Evolutionary conservation across 345 rosid species (phyloP).

Genomic region (Populus ilicifolia): DNA sequence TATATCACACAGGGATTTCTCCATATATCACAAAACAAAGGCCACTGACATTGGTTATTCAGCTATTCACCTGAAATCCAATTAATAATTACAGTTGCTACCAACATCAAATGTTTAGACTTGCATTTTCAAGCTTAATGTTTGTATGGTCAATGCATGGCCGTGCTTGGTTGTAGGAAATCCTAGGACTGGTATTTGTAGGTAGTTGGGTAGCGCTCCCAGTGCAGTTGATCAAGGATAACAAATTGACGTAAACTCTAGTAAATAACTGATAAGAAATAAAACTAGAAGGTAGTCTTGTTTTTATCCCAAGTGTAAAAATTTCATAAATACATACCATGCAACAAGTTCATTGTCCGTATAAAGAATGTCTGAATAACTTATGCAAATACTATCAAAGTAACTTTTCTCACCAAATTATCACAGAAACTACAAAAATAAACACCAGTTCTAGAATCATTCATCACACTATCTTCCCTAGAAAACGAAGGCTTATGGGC

Average conservation of each 20-base stretch:
- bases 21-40: not conserved
- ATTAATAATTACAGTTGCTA: not conserved
- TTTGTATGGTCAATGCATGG: not conserved
- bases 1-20: not conserved
- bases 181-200: not conserved
- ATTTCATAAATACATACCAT: not conserved
- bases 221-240: not conserved
- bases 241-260: not conserved
- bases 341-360: not conserved
- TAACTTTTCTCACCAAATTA: not conserved
- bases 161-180: not conserved
- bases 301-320: not conserved
- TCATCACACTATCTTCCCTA: not conserved
- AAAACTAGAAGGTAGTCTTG: not conserved
- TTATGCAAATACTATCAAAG: not conserved
- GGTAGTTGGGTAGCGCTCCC: not conserved
- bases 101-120: not conserved
- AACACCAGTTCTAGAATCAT: not conserved
- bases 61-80: not conserved
- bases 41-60: not conserved
- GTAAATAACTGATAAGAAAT: not conserved
- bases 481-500: not conserved
- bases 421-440: not conserved
- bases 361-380: not conserved
- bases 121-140: not conserved